A percentile compares a stretch with the other conserved stretches of the same genome.
Evolutionary conservation across 2,329 filamentous ascomycete species (phyloP).

Genomic region (Chaetomium globosum): DNA sequence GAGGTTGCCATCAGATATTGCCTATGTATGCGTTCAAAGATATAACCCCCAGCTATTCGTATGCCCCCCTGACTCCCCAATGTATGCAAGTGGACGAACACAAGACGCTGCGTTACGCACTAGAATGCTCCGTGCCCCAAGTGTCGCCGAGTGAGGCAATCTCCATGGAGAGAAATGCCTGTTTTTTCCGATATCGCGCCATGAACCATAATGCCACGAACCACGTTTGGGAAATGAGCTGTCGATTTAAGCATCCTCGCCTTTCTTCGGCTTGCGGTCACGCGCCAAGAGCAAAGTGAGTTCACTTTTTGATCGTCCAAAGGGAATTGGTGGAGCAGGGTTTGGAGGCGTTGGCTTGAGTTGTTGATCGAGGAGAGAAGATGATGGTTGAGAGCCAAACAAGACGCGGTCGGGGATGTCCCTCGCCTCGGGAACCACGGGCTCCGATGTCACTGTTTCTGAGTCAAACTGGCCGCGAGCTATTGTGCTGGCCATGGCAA

Average conservation of each 20-base stretch:
- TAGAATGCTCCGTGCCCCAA: not conserved
- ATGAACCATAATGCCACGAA: not conserved
- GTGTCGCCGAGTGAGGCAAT: not conserved
- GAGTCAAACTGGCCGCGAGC: constrained; percentile 39
- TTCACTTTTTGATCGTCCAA: constrained; percentile 64
- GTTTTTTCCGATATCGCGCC: not conserved
- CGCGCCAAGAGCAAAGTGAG: constrained; percentile 60
- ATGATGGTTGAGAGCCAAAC: constrained; percentile 32
- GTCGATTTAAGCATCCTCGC: constrained; percentile 9
- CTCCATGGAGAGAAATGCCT: not conserved
- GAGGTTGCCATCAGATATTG: not conserved
- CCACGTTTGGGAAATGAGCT: not conserved
- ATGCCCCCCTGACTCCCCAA: constrained; percentile 16
- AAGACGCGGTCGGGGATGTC: constrained; percentile 33
- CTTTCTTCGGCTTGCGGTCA: constrained; percentile 51
- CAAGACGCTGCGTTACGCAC: not conserved
- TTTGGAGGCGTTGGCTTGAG: constrained; percentile 56
- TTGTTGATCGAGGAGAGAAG: constrained; percentile 42
- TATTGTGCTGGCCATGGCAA: constrained; percentile 34
- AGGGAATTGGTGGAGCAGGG: constrained; percentile 49
- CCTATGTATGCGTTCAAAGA: not conserved
- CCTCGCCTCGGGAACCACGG: constrained; percentile 30
- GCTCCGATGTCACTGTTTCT: constrained; percentile 32
- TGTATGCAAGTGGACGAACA: constrained; percentile 11
- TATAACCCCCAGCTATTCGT: not conserved